Evolutionary conservation across 768 basidiomycete genomes (phyloP), one percentile per base, ranked within the genome.

Genomic region (Russula foetens): DNA sequence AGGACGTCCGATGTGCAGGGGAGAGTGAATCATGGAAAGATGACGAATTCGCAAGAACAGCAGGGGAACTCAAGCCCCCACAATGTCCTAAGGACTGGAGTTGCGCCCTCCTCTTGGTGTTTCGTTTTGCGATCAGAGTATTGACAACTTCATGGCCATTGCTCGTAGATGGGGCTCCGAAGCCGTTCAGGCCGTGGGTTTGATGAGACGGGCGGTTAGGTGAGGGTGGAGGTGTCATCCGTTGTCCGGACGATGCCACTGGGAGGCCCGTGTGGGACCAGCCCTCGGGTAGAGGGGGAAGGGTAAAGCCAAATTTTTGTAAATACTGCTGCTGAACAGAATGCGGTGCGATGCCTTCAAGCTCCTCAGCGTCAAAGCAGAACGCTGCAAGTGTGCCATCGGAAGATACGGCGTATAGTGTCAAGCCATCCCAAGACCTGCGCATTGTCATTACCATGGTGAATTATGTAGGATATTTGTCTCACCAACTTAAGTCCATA

Each of bases 371-470:
- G 44, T 89, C 86, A 67, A 98, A 98, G 65, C 81, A 79, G 73
- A 97, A 90, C 2, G 87, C 92, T 1, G 86, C 92, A 56, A 98
- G 84, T 0, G 94, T 94, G 2, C 97, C 97, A 69, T 99, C 97
- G 0, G 93, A 96, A 1, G 95, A 97, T 61, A 90, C 92, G 0
- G 93, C 94, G 67, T 96, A 98, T 0, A 99, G 80, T 2, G 90
- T 90, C 47, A 90, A 78, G 9, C 97, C 97, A 69, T 98, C 95
- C 72, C 82, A 84, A 9, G 94, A 94, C 94, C 94, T 97, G 64
- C 4, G 21, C 44, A 53, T 26, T 38, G 28, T 56, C 38, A 29
- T 62, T 61, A 60, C 53, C 15, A 44, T 33, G 21, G 33, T 21
- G 23, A 39, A n/a, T n/a, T 38, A 38, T n/a, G 11, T 31, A 8